Base-by-base conservation (phyloP, 495 filamentous ascomycete species). In the Hyaloscypha bicolor region DNA sequence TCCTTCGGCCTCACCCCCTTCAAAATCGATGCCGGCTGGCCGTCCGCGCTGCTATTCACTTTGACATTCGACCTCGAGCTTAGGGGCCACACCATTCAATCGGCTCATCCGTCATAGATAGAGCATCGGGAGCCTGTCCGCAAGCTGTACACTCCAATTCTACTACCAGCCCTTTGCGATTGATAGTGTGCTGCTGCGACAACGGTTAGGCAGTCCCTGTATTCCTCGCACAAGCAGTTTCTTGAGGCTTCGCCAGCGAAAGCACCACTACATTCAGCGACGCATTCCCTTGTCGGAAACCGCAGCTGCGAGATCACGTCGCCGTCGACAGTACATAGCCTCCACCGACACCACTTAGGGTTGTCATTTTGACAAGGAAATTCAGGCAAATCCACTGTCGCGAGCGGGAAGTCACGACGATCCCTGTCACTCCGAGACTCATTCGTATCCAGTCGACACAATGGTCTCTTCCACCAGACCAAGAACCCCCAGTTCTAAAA, bases 381-480 rank as follows among this genome's bases (percentile, higher is more conserved):
- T 67, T 68, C 61, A 61, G 56, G 42, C 55, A 69, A 63, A 63
- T 69, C 60, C n/a, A 69, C 45, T 9, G 55, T 64, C 62, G 68
- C 69, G 39, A 66, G 33, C 62, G 37, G 25, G 32, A 59, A 60
- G 58, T 14, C 62, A 64, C 56, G 9, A 32, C 42, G 19, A 63
- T 65, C 69, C 71, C 71, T 72, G 71, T 63, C 60, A 48, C 3
- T 57, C 65, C 63, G 69, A 68, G 63, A 73, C 72, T 35, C 48
- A 53, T 53, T 55, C 69, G 25, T 64, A 68, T 63, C 72, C 72
- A 73, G 64, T 70, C 67, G 37, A 39, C 32, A 62, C 0, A 51
- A 73, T 74, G 72, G 72, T 72, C 35, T 71, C 69, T n/a, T 60
- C 70, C 42, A 32, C 35, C 29, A 25, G 69, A 52, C 71, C 71